These are phyloP conservation scores for Cladosporium sp. DNA, from an alignment of 2,329 filamentous ascomycete species.

Conservation along the genomic window DNA sequence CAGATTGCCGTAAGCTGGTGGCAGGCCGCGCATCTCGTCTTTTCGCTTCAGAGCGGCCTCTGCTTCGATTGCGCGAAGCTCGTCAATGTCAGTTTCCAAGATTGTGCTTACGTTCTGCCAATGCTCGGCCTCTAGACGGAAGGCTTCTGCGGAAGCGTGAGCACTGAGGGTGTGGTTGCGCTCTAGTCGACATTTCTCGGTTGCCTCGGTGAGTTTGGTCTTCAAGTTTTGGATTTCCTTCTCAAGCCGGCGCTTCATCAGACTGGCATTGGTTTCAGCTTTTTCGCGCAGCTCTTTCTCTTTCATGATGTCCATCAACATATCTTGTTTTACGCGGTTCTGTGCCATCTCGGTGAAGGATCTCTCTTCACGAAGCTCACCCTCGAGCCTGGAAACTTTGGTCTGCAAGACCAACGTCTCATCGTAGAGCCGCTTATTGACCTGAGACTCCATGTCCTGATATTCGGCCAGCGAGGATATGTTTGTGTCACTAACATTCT, in stretches of 20 bases:
- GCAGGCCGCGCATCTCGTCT: constrained; percentile 14
- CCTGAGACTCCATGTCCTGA: too few species aligned
- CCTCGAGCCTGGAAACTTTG: not conserved
- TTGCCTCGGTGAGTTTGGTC: not conserved
- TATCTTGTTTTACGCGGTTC: constrained; percentile 11
- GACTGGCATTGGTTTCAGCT: not conserved
- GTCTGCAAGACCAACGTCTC: not conserved
- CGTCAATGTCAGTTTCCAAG: constrained; percentile 20
- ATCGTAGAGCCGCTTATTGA: not conserved
- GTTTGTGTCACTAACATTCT: not conserved
- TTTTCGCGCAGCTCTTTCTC: not conserved
- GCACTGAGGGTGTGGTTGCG: not conserved
- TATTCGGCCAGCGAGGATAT: not conserved
- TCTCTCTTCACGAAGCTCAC: not conserved
- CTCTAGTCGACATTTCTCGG: not conserved
- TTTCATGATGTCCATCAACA: constrained; percentile 14
- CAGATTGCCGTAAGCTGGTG: constrained; percentile 26
- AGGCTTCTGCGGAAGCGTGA: not conserved
- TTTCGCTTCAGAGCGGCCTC: not conserved
- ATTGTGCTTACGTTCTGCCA: constrained; percentile 6
- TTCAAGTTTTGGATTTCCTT: not conserved
- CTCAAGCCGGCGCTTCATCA: not conserved
- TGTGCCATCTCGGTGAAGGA: not conserved
- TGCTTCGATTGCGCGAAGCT: constrained; percentile 12
- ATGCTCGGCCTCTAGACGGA: constrained; percentile 6